Conservation (phyloP, 2,329 filamentous ascomycete genomes). For the Pochonia chlamydosporia region DNA sequence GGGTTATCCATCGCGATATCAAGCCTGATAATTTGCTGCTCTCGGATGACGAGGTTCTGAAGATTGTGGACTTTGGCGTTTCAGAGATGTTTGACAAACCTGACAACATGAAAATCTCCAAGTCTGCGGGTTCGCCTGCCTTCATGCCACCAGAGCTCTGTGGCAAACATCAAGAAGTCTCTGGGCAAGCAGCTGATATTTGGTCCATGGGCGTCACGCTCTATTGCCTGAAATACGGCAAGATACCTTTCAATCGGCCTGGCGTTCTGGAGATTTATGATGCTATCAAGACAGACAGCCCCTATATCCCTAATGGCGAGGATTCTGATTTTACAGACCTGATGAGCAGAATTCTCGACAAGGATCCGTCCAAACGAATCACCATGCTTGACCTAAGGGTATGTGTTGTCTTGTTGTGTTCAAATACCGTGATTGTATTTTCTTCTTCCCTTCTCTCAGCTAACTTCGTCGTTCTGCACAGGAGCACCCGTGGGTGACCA, state of each 20-base stretch:
- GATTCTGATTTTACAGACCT: conserved; percentile 69
- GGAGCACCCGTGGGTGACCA: conserved; percentile 93
- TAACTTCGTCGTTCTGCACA: conserved; percentile 27
- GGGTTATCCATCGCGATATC: conserved; percentile 93
- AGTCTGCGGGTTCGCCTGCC: conserved; percentile 89
- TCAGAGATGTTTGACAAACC: conserved; percentile 95
- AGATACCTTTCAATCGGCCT: conserved; percentile 76
- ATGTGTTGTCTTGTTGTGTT: no score
- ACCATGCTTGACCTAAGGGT: conserved; percentile 78
- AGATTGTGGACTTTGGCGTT: conserved; percentile 97
- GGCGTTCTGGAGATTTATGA: conserved; percentile 84
- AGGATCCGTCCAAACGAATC: conserved; percentile 78
- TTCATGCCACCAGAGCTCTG: conserved; percentile 94
- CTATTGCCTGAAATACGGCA: conserved; percentile 86
- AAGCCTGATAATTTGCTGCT: conserved; percentile 95
- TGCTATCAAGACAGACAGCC: conserved; percentile 68
- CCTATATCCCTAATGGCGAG: conserved; percentile 56
- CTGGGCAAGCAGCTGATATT: conserved; percentile 85
- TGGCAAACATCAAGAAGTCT: conserved; percentile 78
- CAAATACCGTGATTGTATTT: no score
- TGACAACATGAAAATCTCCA: conserved; percentile 81
- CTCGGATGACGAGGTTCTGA: conserved; percentile 86
- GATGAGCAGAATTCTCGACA: conserved; percentile 69
- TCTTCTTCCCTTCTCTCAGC: no score
- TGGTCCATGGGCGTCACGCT: conserved; percentile 98